Base-by-base conservation (phyloP, 208 protist species). In the Leishmania arabica region DNA sequence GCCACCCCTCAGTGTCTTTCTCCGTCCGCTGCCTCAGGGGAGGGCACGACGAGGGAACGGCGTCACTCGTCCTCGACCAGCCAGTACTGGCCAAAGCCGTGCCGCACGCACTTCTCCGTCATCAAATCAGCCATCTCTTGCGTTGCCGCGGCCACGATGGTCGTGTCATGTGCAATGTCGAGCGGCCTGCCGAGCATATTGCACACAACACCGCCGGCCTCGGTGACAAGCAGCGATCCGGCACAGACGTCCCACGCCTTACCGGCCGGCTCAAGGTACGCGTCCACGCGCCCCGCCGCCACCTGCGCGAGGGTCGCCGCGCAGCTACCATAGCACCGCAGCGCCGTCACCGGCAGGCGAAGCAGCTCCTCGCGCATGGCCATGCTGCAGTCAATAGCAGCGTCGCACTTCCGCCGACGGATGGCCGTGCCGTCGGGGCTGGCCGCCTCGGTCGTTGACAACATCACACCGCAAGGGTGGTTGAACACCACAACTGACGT, bases 231-330 rank as follows among this genome's bases (percentile, higher is more conserved):
- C 17, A 97, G 78, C 31, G 88, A 81, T 9, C 87, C 91, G 27
- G 91, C 89, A 64, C 84, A 88, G 1, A 96, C 82, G 81, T 96
- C 90, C 90, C 91, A 95, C 5, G 86, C 78, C 78, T 90, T 89
- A 13, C 83, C 84, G 8, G 82, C 86, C 4, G 90, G 80, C 58
- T 97, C 91, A 51, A 95, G 77, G 77, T 94, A 95, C 31, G 83
- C 77, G 62, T 93, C 90, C 34, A 91, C 82, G 31, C 91, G 89
- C 21, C 93, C 93, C 13, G 85, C 83, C 13, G 93, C 93, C 34
- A 96, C 64, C 37, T 88, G 84, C 51, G 87, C 75, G 8, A 97
- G 72, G n/a, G 86, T 86, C 4, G 91, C 75, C 19, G 83, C 91
- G 76, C 82, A 79, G 31, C 87, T 84, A 71, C 89, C 86, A 76